phyloP scores from a whole-genome alignment of 1,284 basidiomycete genomes.

The Cryptococcus sp. region DNA sequence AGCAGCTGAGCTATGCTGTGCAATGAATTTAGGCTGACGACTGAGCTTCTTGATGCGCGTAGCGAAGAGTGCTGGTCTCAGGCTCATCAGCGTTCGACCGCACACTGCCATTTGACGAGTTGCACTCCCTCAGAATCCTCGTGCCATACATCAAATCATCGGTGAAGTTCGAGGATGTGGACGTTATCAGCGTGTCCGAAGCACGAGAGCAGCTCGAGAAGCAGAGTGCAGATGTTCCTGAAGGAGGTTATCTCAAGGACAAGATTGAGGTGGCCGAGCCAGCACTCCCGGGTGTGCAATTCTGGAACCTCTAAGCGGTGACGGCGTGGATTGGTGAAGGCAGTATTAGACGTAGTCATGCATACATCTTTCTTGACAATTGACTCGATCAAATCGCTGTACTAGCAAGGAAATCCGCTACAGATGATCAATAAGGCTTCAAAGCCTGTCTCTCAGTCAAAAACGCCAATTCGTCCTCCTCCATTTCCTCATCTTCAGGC shows the following conservation, averaged over 20 bases:
- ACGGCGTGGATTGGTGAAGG: too few relatives aligned
- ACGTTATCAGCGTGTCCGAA: conserved; percentile 71
- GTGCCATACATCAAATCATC: conserved; percentile 82
- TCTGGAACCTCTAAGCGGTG: conserved; percentile 57
- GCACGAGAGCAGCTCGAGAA: conserved; percentile 52
- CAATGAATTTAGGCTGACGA: background rate
- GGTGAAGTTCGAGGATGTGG: conserved; percentile 71
- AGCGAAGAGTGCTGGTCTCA: conserved; percentile 77
- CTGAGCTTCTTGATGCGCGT: conserved; percentile 2
- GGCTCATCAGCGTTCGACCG: conserved; percentile 81
- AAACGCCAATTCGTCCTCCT: conserved; percentile 43
- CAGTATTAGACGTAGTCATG: too few relatives aligned
- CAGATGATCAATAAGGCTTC: conserved; percentile 38
- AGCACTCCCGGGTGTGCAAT: conserved; percentile 79
- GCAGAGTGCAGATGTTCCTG: conserved; percentile 33
- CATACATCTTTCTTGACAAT: too few relatives aligned
- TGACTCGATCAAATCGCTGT: too few relatives aligned
- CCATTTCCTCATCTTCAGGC: conserved; percentile 31
- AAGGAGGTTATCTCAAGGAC: conserved; percentile 49
- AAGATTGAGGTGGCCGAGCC: conserved; percentile 80
- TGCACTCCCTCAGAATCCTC: conserved; percentile 70
- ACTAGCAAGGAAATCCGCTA: too few relatives aligned
- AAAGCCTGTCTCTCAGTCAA: conserved; percentile 38
- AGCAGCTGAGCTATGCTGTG: background rate
- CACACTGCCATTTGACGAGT: conserved; percentile 83